These are phyloP conservation scores for Vigna unguiculata DNA, from an alignment of 306 rosid species.

Conservation along the genomic window DNA sequence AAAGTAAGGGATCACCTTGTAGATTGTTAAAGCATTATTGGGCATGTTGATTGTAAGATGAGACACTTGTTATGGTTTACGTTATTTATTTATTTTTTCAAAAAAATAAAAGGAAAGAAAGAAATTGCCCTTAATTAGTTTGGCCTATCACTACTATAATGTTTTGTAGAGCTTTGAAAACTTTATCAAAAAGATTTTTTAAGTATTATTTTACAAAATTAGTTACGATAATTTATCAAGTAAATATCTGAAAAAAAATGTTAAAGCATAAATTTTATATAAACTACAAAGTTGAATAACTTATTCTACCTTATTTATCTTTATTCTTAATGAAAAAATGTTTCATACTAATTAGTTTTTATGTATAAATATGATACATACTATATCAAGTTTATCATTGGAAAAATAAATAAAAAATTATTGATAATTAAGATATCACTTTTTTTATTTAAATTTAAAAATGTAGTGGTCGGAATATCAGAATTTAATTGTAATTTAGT, in stretches of 20 bases:
- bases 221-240: background rate
- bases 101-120: background rate
- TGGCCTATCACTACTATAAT: background rate
- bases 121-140: background rate
- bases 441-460: too few relatives aligned
- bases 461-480: too few relatives aligned
- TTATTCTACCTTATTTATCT: background rate
- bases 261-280: background rate
- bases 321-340: background rate
- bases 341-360: background rate
- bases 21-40: constrained; percentile 26
- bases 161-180: too few relatives aligned
- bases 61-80: background rate
- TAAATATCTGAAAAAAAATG: background rate
- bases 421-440: too few relatives aligned
- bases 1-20: background rate
- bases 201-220: too few relatives aligned
- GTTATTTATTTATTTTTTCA: background rate
- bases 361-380: too few relatives aligned
- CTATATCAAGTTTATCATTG: too few relatives aligned
- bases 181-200: too few relatives aligned
- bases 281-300: background rate
- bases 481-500: too few relatives aligned
- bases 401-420: too few relatives aligned
- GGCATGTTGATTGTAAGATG: background rate